Conservation (phyloP, 2,329 filamentous ascomycete genomes). For the Sclerotinia subarctica region DNA sequence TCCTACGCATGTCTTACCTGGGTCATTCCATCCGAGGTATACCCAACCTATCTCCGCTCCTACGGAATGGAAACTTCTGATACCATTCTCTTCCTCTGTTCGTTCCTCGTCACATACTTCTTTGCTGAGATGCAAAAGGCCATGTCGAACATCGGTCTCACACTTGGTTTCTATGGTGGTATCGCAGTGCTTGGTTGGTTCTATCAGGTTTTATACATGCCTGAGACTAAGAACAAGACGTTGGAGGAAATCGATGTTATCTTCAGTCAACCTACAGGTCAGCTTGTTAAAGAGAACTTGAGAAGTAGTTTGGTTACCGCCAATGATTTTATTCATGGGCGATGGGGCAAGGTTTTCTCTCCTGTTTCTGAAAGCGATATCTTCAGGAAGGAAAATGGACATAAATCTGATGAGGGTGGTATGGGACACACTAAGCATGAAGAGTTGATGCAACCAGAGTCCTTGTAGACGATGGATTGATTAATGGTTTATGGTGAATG, state of each 20-base stretch:
- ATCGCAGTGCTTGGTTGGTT: constrained; percentile 68
- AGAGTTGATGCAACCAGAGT: constrained; percentile 24
- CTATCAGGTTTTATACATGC: constrained; percentile 74
- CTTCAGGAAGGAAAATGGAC: constrained; percentile 34
- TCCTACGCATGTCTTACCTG: constrained; percentile 63
- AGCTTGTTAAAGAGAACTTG: constrained; percentile 59
- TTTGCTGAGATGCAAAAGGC: constrained; percentile 66
- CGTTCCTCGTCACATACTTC: constrained; percentile 74
- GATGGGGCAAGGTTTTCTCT: constrained; percentile 36
- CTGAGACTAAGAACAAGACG: constrained; percentile 64
- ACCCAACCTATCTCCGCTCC: constrained; percentile 67
- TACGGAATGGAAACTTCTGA: constrained; percentile 73
- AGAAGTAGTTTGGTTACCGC: constrained; percentile 36
- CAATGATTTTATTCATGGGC: constrained; percentile 30
- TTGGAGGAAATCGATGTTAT: constrained; percentile 70
- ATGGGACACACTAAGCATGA: constrained; percentile 25
- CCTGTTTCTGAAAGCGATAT: constrained; percentile 35
- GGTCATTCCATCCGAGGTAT: constrained; percentile 67
- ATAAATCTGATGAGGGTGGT: constrained; percentile 25
- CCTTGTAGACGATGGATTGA: not conserved
- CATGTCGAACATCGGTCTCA: constrained; percentile 64
- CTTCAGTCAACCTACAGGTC: constrained; percentile 60
- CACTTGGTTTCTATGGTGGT: constrained; percentile 70
- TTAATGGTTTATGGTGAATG: not conserved
- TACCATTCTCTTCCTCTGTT: constrained; percentile 65